Percentiles rank a stretch among this genome's conserved stretches.
Evolutionary conservation across 2,329 filamentous ascomycete genomes (phyloP).

Genomic region (Claviceps sp.): DNA sequence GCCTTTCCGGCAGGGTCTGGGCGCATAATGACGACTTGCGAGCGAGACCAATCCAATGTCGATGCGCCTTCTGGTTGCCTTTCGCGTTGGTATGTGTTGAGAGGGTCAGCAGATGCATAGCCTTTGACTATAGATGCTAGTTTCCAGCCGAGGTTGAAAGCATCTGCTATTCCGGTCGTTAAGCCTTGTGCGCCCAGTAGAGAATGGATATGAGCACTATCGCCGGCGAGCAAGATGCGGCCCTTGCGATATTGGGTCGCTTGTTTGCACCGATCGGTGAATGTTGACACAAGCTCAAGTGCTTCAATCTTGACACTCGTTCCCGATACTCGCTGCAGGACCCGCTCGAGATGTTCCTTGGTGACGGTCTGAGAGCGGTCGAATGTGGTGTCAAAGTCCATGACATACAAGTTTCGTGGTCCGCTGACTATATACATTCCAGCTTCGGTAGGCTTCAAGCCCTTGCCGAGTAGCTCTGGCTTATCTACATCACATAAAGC

Average conservation of each 20-base stretch:
- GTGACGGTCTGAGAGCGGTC: conserved; percentile 9
- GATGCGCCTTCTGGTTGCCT: conserved; percentile 27
- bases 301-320: conserved; percentile 12
- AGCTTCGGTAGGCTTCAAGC: conserved; percentile 12
- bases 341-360: conserved; percentile 11
- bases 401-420: conserved; percentile 7
- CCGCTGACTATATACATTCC: conserved; percentile 16
- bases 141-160: conserved; percentile 38
- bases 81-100: conserved; percentile 35
- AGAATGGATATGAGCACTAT: conserved; percentile 36
- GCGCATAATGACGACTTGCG: conserved; percentile 19
- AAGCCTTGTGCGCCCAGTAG: conserved; percentile 36
- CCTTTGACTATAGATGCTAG: conserved; percentile 24
- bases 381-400: conserved; percentile 12
- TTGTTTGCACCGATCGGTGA: conserved; percentile 13
- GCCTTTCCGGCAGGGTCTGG: conserved; percentile 15
- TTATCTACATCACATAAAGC: conserved; percentile 20
- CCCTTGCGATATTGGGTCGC: conserved; percentile 24
- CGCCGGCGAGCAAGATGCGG: conserved; percentile 34
- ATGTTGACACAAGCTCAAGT: conserved; percentile 13
- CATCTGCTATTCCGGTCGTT: conserved; percentile 37
- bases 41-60: conserved; percentile 24
- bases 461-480: conserved; percentile 13
- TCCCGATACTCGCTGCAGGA: conserved; percentile 12
- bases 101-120: conserved; percentile 12